Percentiles rank a stretch among this genome's conserved stretches.
These are phyloP conservation scores for Stephanocyclus meneghinianus DNA, from an alignment of 352 stramenopile genomes.

Conservation along the genomic window DNA sequence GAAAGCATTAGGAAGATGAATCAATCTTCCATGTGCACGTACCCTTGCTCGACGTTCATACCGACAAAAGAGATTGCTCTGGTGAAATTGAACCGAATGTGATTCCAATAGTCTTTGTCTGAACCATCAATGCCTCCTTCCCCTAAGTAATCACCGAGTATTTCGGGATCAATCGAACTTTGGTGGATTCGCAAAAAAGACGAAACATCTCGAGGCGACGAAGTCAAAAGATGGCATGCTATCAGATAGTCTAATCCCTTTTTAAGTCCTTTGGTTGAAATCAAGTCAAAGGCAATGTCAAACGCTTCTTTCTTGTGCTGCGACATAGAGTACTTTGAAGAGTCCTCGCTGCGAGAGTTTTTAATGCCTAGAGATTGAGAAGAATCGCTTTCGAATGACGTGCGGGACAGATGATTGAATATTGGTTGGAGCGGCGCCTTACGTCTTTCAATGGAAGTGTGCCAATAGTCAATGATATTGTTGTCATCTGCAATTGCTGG, in stretches of 20 bases:
- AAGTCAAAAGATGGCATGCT: slow-evolving; percentile 81
- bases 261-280: slow-evolving; percentile 71
- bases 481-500: slow-evolving; percentile 24
- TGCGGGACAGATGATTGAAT: not conserved
- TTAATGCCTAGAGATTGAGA: slow-evolving; percentile 35
- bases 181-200: slow-evolving; percentile 93
- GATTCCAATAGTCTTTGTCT: slow-evolving; percentile 85
- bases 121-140: slow-evolving; percentile 80
- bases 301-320: slow-evolving; percentile 62
- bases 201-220: slow-evolving; percentile 88
- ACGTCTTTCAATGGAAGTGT: slow-evolving; percentile 53
- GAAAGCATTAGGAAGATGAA: not conserved
- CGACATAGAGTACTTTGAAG: slow-evolving; percentile 29
- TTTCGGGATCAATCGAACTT: slow-evolving; percentile 87
- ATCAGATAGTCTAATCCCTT: slow-evolving; percentile 86
- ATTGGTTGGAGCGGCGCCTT: slow-evolving; percentile 45
- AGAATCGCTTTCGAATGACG: slow-evolving; percentile 3
- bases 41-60: slow-evolving; percentile 94
- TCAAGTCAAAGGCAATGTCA: slow-evolving; percentile 75
- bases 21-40: slow-evolving; percentile 30
- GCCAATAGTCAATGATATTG: slow-evolving; percentile 69
- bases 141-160: slow-evolving; percentile 94
- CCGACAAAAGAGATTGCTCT: slow-evolving; percentile 95
- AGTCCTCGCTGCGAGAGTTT: slow-evolving; percentile 48
- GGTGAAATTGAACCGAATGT: slow-evolving; percentile 94